Percentiles rank a stretch among this genome's conserved stretches.
These are phyloP conservation scores for Pilatotrama ljubarskyi DNA, from an alignment of 768 basidiomycete genomes.

Conservation along the genomic window DNA sequence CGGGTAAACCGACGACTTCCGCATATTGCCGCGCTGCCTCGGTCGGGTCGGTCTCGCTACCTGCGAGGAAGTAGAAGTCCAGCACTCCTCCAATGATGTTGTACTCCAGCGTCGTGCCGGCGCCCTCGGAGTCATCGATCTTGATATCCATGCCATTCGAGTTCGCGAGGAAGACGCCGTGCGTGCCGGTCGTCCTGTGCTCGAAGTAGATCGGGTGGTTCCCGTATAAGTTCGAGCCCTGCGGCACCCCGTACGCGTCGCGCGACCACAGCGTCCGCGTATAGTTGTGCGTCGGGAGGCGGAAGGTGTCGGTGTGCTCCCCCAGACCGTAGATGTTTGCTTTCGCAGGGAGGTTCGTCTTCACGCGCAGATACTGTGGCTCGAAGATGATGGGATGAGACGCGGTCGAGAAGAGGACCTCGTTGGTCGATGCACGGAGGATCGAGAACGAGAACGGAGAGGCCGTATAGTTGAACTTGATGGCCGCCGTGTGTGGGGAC, in stretches of 20 bases:
- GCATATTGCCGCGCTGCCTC: slow-evolving; percentile 70
- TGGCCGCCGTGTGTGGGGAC: slow-evolving; percentile 38
- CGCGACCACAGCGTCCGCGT: slow-evolving; percentile 63
- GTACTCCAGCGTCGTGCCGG: slow-evolving; percentile 58
- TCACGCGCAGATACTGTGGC: slow-evolving; percentile 73
- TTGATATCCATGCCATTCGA: slow-evolving; percentile 82
- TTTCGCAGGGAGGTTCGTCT: slow-evolving; percentile 55
- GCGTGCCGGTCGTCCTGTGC: slow-evolving; percentile 63
- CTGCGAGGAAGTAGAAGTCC: slow-evolving; percentile 79
- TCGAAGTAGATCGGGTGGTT: slow-evolving; percentile 76
- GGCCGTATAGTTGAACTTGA: slow-evolving; percentile 59
- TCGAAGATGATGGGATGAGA: slow-evolving; percentile 70
- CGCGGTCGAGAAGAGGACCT: slow-evolving; percentile 63
- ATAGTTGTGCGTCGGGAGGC: slow-evolving; percentile 44
- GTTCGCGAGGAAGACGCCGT: slow-evolving; percentile 69
- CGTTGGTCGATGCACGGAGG: slow-evolving; percentile 45
- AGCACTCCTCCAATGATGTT: slow-evolving; percentile 76
- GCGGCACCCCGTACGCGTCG: slow-evolving; percentile 60
- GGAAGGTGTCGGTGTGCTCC: slow-evolving; percentile 70
- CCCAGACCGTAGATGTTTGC: slow-evolving; percentile 81
- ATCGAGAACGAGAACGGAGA: slow-evolving; percentile 66
- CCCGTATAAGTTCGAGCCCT: slow-evolving; percentile 66
- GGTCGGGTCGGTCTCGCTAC: slow-evolving; percentile 56
- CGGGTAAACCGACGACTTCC: slow-evolving; percentile 62
- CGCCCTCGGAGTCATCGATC: slow-evolving; percentile 43